Evolutionary conservation across 192 early-diverging fungal genomes (phyloP).

Genomic region (Umbelopsis ramanniana): DNA sequence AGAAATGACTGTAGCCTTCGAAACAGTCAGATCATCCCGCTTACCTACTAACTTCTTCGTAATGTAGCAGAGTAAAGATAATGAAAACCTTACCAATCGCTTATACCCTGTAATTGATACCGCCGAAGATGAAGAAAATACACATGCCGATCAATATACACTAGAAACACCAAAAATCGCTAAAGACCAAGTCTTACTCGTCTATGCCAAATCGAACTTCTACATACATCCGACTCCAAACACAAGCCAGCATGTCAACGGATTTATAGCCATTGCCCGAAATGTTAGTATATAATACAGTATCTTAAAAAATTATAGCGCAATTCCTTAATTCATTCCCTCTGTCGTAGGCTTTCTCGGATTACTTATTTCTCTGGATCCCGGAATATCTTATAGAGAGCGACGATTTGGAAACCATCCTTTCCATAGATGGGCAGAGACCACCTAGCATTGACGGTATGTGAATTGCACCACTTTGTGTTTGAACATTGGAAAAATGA

Average conservation of each 20-base stretch:
- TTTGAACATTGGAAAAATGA: background rate
- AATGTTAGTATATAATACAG: slow-evolving; percentile 9
- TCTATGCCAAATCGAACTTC: slow-evolving; percentile 35
- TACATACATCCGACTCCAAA: slow-evolving; percentile 19
- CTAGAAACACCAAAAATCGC: slow-evolving; percentile 6
- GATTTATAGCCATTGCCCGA: slow-evolving; percentile 25
- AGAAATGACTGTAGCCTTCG: background rate
- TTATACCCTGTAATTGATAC: slow-evolving; percentile 14
- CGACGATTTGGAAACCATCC: slow-evolving; percentile 17
- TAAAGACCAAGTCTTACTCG: slow-evolving; percentile 18
- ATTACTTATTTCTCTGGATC: slow-evolving; percentile 29
- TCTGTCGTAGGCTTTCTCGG: slow-evolving; percentile 16
- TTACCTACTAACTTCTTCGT: background rate
- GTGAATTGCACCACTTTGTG: background rate
- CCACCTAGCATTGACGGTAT: slow-evolving; percentile 20
- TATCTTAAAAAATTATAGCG: background rate
- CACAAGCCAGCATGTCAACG: slow-evolving; percentile 16
- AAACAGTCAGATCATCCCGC: no score
- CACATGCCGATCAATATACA: background rate
- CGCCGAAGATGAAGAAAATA: background rate
- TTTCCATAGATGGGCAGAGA: slow-evolving; percentile 30
- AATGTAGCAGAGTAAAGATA: background rate
- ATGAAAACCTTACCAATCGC: background rate
- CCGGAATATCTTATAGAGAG: slow-evolving; percentile 35
- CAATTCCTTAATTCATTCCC: background rate